A percentile compares a stretch with the other conserved stretches of the same genome.
These are phyloP conservation scores for Cladosporium sp. DNA, from an alignment of 2,329 filamentous ascomycete species.

Conservation along the genomic window DNA sequence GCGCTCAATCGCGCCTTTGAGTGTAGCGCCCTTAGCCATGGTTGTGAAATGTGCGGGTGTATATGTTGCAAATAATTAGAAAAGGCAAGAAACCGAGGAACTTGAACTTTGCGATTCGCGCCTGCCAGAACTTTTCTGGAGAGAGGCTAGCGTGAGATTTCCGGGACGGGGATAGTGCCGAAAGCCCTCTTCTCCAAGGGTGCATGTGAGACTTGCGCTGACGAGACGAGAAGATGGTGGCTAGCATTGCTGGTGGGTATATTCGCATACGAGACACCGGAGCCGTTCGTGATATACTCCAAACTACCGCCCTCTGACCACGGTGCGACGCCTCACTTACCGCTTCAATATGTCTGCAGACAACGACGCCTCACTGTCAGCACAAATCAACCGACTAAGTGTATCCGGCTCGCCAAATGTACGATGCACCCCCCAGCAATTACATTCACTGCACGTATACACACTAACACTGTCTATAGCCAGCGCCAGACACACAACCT, in stretches of 20 bases:
- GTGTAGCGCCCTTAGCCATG: constrained; percentile 51
- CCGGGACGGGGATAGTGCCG: not conserved
- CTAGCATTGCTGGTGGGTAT: not conserved
- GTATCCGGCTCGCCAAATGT: constrained; percentile 4
- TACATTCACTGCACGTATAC: not conserved
- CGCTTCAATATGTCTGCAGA: constrained; percentile 12
- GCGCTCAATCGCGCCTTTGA: constrained; percentile 59
- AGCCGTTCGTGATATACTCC: not conserved
- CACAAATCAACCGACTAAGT: constrained; percentile 27
- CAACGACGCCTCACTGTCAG: constrained; percentile 22
- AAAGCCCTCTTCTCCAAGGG: not conserved
- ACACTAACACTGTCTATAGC: not conserved
- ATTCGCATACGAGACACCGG: not conserved
- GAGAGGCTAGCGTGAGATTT: constrained; percentile 4
- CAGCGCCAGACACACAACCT: constrained; percentile 48
- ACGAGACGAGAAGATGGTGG: not conserved
- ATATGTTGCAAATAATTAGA: constrained; percentile 5
- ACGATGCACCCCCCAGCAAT: not conserved
- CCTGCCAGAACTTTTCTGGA: constrained; percentile 10
- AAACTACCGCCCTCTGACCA: not conserved
- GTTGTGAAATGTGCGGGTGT: constrained; percentile 3
- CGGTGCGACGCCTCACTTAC: not conserved
- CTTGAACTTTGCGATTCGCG: constrained; percentile 12
- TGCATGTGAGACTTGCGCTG: not conserved
- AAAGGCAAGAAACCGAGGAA: not conserved